Base-by-base conservation (phyloP, 345 rosid species). In the Carallia pectinifolia region DNA sequence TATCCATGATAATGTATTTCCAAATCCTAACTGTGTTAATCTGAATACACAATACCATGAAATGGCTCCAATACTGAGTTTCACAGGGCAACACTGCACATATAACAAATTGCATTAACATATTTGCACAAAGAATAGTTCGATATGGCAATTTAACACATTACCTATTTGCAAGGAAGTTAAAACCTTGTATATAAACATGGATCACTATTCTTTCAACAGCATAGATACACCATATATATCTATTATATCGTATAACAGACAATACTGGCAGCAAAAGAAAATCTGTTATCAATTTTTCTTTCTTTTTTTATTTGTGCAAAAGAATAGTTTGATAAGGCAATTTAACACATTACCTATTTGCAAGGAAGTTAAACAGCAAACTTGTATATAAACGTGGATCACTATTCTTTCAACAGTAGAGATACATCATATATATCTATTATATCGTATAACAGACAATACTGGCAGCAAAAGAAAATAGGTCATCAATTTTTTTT, bases 21-120 rank as follows among this genome's bases (percentile, higher is more conserved):
- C 47, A 36, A 71, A 65, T 68, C 76, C 74, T 60, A 78, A 55
- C 64, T 80, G 78, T 37, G 71, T 63, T 71, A 75, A 37, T 69
- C 80, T 80, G 74, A 86, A 71, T 55, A 84, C 50, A 23, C 74
- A 67, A 68, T 76, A 87, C 37, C 83, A 74, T 60, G 89, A 74
- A 77, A 88, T 19, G 56, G 83, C 71, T 77, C 85, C 85, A 81
- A 70, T 54, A 58, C 55, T 61, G 65, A 76, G 71, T 73, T 82
- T 76, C 64, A 62, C n/a, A 60, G 13, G 80, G 74, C 73, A 71
- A 72, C 30, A 84, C 98, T 86, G 93, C 87, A 82, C 53, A 76
- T 50, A 56, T 67, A 74, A 55, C 54, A 53, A 78, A 69, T 71
- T 68, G 62, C 7, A 80, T 68, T 58, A 71, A 64, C 23, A 23